Evolutionary conservation across 2,329 filamentous ascomycete genomes (phyloP).

Genomic region (Aspergillus spinulosporus): DNA sequence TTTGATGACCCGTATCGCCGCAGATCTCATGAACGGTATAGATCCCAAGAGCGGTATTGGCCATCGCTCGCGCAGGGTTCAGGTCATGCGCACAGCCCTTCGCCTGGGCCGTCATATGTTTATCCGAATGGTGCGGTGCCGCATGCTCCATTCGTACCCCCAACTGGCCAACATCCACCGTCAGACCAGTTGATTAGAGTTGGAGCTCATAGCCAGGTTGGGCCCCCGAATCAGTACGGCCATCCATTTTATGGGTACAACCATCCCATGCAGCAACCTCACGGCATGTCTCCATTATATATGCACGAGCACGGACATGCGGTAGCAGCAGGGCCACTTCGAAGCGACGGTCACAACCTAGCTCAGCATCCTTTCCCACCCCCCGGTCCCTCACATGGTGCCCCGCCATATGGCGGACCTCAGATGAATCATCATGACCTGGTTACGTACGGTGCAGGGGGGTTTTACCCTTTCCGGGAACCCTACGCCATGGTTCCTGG

Average conservation of each 20-base stretch:
- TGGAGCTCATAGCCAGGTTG: conserved; percentile 27
- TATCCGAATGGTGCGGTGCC: conserved; percentile 32
- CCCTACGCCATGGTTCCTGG: conserved; percentile 36
- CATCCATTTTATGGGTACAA: conserved; percentile 32
- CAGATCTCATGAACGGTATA: conserved; percentile 34
- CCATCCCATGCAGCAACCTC: conserved; percentile 29
- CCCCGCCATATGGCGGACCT: conserved; percentile 31
- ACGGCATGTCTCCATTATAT: conserved; percentile 31
- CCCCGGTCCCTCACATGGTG: conserved; percentile 27
- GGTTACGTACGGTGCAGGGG: conserved; percentile 37
- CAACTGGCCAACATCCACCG: conserved; percentile 26
- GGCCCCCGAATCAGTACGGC: conserved; percentile 29
- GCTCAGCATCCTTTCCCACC: conserved; percentile 34
- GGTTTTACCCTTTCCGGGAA: conserved; percentile 39
- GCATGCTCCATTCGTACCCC: conserved; percentile 30
- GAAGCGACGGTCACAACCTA: conserved; percentile 34
- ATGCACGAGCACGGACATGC: conserved; percentile 31
- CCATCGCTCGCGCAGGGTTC: conserved; percentile 29
- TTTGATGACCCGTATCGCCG: conserved; percentile 52
- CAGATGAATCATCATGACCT: conserved; percentile 40
- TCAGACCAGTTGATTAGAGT: conserved; percentile 39
- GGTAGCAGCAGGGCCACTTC: conserved; percentile 24
- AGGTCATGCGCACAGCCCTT: conserved; percentile 42
- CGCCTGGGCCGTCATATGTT: conserved; percentile 42
- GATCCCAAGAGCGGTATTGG: conserved; percentile 38